Evolutionary conservation across 345 rosid species (phyloP).

Genomic region (Diplotaxis tenuifolia): DNA sequence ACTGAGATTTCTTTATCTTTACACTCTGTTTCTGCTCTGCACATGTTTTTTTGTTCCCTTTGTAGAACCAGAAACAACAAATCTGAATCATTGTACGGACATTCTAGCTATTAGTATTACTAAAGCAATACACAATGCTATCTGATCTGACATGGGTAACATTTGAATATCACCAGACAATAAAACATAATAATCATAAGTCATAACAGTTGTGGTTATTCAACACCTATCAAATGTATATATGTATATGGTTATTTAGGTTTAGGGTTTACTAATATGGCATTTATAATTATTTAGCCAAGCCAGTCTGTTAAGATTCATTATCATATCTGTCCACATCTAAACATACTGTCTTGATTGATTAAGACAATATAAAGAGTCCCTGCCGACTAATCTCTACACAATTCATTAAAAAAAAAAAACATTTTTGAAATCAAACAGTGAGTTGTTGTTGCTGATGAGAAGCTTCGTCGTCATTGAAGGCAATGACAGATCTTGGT

Average conservation of each 20-base stretch:
- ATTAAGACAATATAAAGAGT: slow-evolving; percentile 30
- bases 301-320: slow-evolving; percentile 34
- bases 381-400: slow-evolving; percentile 38
- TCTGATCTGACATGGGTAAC: slow-evolving; percentile 19
- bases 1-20: slow-evolving; percentile 23
- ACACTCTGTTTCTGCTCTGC: slow-evolving; percentile 36
- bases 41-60: slow-evolving; percentile 38
- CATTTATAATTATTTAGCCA: slow-evolving; percentile 2
- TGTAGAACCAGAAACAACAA: slow-evolving; percentile 20
- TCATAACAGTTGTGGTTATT: slow-evolving; percentile 6
- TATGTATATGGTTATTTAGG: background rate
- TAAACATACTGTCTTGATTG: slow-evolving; percentile 17
- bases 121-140: slow-evolving; percentile 18
- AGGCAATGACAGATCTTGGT: slow-evolving; percentile 43
- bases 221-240: background rate
- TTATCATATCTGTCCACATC: slow-evolving; percentile 21
- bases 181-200: slow-evolving; percentile 24
- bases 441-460: slow-evolving; percentile 58
- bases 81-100: slow-evolving; percentile 33
- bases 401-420: slow-evolving; percentile 17
- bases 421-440: slow-evolving; percentile 34
- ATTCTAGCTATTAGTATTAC: background rate
- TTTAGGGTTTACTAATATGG: background rate
- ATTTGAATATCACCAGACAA: slow-evolving; percentile 20
- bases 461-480: slow-evolving; percentile 70